These are phyloP conservation scores for Discostella pseudostelligera DNA, from an alignment of 108 stramenopile species.

Conservation along the genomic window DNA sequence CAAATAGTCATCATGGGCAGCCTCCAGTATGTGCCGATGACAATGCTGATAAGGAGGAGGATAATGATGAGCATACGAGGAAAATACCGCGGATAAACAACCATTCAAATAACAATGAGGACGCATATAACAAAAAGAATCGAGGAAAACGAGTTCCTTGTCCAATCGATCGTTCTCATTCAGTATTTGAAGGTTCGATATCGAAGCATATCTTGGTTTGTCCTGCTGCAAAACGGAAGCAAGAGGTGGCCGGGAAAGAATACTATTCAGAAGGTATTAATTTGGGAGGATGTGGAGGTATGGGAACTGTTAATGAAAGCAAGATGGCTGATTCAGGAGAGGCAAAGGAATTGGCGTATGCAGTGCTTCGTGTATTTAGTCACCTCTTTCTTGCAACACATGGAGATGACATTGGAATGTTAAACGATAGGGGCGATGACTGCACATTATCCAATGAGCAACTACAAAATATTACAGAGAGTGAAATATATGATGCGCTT, in stretches of 20 bases:
- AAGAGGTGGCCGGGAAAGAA: constrained; percentile 34
- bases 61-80: constrained; percentile 1
- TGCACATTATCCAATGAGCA: constrained; percentile 11
- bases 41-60: constrained; percentile 2
- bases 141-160: constrained; percentile 78
- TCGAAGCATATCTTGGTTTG: constrained; percentile 67
- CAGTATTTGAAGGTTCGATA: constrained; percentile 62
- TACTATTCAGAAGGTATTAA: constrained; percentile 66
- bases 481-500: constrained; percentile 63
- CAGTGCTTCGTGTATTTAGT: constrained; percentile 59
- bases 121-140: constrained; percentile 6
- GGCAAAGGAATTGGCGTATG: constrained; percentile 55
- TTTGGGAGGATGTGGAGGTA: constrained; percentile 62
- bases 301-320: constrained; percentile 22
- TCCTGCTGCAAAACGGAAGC: constrained; percentile 54
- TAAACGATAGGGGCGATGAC: not conserved
- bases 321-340: constrained; percentile 19
- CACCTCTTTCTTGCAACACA: constrained; percentile 39
- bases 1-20: constrained; percentile 49
- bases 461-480: constrained; percentile 29
- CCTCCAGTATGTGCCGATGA: constrained; percentile 1
- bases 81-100: constrained; percentile 5
- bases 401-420: not conserved
- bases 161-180: constrained; percentile 82
- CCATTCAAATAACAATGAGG: not conserved